Evolutionary conservation across 108 stramenopile genomes (phyloP).

Genomic region (Schizochytrium sp.): DNA sequence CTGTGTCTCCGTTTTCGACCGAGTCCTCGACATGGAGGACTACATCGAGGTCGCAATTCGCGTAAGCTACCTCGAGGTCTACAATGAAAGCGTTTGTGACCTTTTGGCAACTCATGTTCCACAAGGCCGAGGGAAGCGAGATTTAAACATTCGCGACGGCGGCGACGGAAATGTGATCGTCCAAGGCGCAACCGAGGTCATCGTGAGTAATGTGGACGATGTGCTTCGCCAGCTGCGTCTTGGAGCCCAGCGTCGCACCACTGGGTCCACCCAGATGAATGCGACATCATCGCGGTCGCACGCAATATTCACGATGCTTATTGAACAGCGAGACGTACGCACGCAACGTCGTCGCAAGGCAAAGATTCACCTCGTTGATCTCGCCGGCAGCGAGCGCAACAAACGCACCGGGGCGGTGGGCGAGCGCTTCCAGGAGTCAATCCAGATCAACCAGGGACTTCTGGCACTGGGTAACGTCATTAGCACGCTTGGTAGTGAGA

Average conservation of each 20-base stretch:
- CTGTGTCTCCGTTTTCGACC: constrained; percentile 46
- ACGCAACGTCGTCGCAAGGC: neutral
- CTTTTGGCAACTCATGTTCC: neutral
- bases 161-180: neutral
- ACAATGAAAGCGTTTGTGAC: constrained; percentile 33
- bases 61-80: constrained; percentile 25
- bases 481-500: neutral
- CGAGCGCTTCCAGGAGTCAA: constrained; percentile 26
- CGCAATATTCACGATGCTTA: constrained; percentile 27
- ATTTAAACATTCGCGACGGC: neutral
- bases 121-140: neutral
- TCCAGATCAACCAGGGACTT: constrained; percentile 25
- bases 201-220: neutral
- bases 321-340: constrained; percentile 9
- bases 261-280: constrained; percentile 29
- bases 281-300: constrained; percentile 30
- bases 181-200: neutral
- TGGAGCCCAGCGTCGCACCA: neutral
- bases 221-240: neutral
- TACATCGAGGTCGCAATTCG: neutral
- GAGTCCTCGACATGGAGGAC: neutral
- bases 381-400: constrained; percentile 37
- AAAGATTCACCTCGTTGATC: constrained; percentile 33
- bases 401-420: constrained; percentile 28
- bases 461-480: constrained; percentile 34